phyloP scores from a whole-genome alignment of 2,329 filamentous ascomycete species.

The Aspergillus pseudoglaucus region DNA sequence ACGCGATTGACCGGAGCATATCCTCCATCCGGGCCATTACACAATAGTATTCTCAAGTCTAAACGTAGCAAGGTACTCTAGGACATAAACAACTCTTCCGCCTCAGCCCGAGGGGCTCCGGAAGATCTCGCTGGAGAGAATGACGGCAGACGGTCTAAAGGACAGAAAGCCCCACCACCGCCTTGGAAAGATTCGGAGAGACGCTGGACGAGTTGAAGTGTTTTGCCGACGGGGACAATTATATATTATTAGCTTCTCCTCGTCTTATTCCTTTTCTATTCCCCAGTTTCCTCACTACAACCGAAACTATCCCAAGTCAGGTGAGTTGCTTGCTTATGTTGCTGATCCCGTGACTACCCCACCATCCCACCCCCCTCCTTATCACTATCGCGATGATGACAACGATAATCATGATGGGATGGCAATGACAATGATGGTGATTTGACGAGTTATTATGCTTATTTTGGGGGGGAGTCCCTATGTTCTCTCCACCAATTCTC shows the following conservation, averaged over 20 bases:
- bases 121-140: slow-evolving; percentile 31
- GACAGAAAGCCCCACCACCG: slow-evolving; percentile 26
- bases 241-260: neutral
- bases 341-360: slow-evolving; percentile 8
- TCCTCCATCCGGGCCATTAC: too few species aligned
- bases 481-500: neutral
- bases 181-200: slow-evolving; percentile 35
- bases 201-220: slow-evolving; percentile 11
- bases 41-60: neutral
- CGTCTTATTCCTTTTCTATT: slow-evolving; percentile 7
- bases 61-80: neutral
- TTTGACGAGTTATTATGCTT: neutral
- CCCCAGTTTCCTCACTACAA: slow-evolving; percentile 2
- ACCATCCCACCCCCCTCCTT: slow-evolving; percentile 10
- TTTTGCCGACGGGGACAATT: slow-evolving; percentile 18
- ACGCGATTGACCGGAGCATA: too few species aligned
- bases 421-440: neutral
- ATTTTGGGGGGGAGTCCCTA: neutral
- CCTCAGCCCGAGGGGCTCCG: slow-evolving; percentile 29
- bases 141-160: slow-evolving; percentile 19
- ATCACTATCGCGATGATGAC: slow-evolving; percentile 1
- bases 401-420: neutral
- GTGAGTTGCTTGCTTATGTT: neutral
- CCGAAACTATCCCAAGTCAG: neutral
- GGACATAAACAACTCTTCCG: slow-evolving; percentile 7